A percentile compares a stretch with the other conserved stretches of the same genome.
phyloP scores from a whole-genome alignment of 768 basidiomycete genomes.

The Leccinellum albellum region DNA sequence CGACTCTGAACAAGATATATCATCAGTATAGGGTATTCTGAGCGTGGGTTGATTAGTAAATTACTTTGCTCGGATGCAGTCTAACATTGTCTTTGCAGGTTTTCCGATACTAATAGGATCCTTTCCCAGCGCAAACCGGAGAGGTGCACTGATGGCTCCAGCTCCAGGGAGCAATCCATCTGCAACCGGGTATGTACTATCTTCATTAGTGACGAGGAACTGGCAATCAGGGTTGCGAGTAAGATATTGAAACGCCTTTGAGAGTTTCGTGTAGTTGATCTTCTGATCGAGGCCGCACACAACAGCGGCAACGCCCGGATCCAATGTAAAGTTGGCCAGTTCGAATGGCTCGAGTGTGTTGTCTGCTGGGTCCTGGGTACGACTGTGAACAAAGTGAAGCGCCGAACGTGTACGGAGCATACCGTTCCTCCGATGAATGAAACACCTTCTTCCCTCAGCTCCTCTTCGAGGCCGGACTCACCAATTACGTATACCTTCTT shows the following conservation, averaged over 20 bases:
- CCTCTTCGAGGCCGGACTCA: constrained; percentile 87
- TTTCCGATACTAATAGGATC: constrained; percentile 85
- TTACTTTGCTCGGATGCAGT: constrained; percentile 81
- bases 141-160: constrained; percentile 79
- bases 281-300: constrained; percentile 87
- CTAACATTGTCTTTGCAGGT: constrained; percentile 87
- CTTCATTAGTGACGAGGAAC: constrained; percentile 90
- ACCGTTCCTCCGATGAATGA: constrained; percentile 82
- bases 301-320: constrained; percentile 84
- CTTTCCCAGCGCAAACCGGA: constrained; percentile 66
- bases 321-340: constrained; percentile 64
- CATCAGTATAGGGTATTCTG: constrained; percentile 5
- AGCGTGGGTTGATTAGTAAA: constrained; percentile 9
- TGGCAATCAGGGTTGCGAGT: constrained; percentile 72
- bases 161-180: constrained; percentile 78
- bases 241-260: constrained; percentile 89
- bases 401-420: constrained; percentile 23
- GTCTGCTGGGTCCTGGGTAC: constrained; percentile 76
- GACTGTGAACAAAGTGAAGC: not conserved
- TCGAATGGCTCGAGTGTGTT: constrained; percentile 68
- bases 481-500: constrained; percentile 97
- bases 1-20: constrained; percentile 48
- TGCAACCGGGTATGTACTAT: constrained; percentile 82
- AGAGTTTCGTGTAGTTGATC: constrained; percentile 92
- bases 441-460: constrained; percentile 85